These are phyloP conservation scores for Saccharomyces pastorianus DNA, from an alignment of 1,139 yeast species.

Conservation along the genomic window DNA sequence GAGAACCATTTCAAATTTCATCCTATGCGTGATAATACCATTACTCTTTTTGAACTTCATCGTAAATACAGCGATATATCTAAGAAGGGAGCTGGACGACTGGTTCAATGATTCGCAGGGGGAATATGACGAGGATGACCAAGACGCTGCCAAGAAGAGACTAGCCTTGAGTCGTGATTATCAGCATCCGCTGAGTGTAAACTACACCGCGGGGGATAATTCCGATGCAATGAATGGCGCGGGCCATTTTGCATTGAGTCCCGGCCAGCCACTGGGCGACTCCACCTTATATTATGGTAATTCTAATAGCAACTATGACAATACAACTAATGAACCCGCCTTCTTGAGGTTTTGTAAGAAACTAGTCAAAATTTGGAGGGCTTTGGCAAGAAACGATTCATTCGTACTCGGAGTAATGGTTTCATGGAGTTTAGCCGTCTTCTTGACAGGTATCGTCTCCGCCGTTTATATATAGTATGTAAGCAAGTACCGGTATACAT, in stretches of 20 bases:
- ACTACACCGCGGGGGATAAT: background rate
- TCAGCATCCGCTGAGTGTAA: background rate
- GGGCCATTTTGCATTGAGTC: background rate
- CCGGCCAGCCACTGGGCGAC: background rate
- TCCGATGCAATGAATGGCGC: background rate
- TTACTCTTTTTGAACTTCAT: slow-evolving; percentile 19
- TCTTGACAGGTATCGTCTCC: slow-evolving; percentile 1
- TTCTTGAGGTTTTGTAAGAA: background rate
- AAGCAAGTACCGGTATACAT: no score
- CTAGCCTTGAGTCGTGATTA: background rate
- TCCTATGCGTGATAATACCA: slow-evolving; percentile 21
- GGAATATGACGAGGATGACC: background rate
- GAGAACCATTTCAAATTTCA: slow-evolving; percentile 18
- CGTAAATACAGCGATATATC: slow-evolving; percentile 14
- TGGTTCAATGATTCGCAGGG: slow-evolving; percentile 4
- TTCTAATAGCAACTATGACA: background rate
- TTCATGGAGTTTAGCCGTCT: slow-evolving; percentile 2
- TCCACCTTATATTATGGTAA: background rate
- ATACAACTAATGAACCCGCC: background rate
- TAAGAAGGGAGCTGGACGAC: slow-evolving; percentile 1
- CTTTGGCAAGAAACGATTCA: slow-evolving; percentile 1
- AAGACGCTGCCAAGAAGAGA: background rate
- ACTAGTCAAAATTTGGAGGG: slow-evolving; percentile 1
- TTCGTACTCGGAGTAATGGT: slow-evolving; percentile 4
- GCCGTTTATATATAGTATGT: background rate